Evolutionary conservation across 805 yeast species (phyloP).

Genomic region (Citeromyces nyonsensis): DNA sequence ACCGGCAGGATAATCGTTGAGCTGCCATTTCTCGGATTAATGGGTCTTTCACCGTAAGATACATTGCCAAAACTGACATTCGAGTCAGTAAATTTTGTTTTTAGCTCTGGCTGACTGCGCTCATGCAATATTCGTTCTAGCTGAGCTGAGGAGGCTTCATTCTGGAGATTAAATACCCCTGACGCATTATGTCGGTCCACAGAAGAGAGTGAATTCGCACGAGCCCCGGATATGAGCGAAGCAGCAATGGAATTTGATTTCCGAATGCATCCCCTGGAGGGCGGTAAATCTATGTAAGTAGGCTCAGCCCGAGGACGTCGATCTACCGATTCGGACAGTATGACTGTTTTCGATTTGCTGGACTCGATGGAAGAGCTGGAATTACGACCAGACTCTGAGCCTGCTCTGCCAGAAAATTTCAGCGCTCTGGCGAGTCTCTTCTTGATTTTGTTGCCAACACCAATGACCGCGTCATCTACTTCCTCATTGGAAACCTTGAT

Average conservation of each 20-base stretch:
- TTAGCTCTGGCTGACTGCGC: too few relatives aligned
- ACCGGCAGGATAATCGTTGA: constrained; percentile 24
- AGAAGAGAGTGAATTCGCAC: too few relatives aligned
- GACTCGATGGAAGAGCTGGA: constrained; percentile 1
- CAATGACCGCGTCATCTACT: constrained; percentile 63
- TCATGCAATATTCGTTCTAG: too few relatives aligned
- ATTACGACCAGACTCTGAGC: neutral
- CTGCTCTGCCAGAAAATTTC: constrained; percentile 3
- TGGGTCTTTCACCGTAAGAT: too few relatives aligned
- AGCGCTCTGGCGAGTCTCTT: constrained; percentile 29
- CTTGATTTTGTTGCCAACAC: constrained; percentile 56
- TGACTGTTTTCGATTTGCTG: neutral
- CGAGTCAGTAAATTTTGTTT: too few relatives aligned
- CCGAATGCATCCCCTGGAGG: neutral
- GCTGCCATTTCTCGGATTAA: too few relatives aligned
- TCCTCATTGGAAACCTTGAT: constrained; percentile 55
- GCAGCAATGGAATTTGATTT: neutral
- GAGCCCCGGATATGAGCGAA: neutral
- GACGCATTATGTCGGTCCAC: too few relatives aligned
- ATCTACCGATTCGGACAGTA: neutral
- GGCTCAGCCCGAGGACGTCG: too few relatives aligned
- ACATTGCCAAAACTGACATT: too few relatives aligned
- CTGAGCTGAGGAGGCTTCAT: too few relatives aligned
- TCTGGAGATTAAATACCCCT: too few relatives aligned
- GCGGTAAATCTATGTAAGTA: too few relatives aligned